Evolutionary conservation across 352 stramenopile genomes (phyloP).

Genomic region (Pythium brachiatum): DNA sequence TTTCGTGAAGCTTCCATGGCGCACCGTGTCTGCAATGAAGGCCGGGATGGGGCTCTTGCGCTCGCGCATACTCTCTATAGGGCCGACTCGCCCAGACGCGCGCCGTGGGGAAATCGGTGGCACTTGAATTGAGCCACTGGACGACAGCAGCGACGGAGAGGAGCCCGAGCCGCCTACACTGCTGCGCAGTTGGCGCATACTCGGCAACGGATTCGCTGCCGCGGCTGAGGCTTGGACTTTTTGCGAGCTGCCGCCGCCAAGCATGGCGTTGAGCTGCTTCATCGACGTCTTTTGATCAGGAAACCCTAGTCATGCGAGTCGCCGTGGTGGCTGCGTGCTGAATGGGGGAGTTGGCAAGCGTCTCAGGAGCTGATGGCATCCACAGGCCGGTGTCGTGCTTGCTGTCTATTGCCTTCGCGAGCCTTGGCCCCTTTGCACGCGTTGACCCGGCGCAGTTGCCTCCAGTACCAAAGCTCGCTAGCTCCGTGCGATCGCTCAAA

Average conservation of each 20-base stretch:
- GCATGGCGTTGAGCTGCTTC: constrained; percentile 32
- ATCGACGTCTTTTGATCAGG: constrained; percentile 8
- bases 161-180: background rate
- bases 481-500: background rate
- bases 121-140: background rate
- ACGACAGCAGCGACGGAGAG: constrained; percentile 5
- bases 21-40: constrained; percentile 12
- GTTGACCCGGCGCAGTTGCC: too few species aligned
- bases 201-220: too few species aligned
- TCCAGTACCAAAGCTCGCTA: too few species aligned
- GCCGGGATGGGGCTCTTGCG: background rate
- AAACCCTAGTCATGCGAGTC: background rate
- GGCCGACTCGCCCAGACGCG: constrained; percentile 17
- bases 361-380: background rate
- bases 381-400: background rate
- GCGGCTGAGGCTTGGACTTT: constrained; percentile 36
- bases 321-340: background rate
- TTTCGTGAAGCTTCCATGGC: constrained; percentile 32
- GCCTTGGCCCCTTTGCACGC: too few species aligned
- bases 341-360: background rate
- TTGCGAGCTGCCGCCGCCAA: constrained; percentile 24
- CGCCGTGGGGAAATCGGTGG: background rate
- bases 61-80: constrained; percentile 13
- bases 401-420: background rate
- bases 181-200: background rate